Evolutionary conservation across 768 basidiomycete genomes (phyloP).

Genomic region (Dioszegia crocea): DNA sequence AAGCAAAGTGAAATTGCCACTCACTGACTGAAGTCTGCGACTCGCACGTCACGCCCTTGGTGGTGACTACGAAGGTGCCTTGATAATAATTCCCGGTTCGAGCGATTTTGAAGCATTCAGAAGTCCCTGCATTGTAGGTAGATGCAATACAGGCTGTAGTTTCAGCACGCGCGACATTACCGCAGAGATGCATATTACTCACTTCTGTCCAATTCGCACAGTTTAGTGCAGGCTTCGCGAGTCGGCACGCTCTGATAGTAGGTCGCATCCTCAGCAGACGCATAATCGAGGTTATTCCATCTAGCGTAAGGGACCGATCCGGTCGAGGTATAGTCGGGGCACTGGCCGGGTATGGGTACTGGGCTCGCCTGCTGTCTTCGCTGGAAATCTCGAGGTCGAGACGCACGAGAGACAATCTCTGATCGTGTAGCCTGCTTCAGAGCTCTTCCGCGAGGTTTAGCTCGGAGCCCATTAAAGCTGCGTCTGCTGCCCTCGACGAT

Average conservation of each 20-base stretch:
- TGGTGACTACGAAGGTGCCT: background rate
- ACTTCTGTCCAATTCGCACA: background rate
- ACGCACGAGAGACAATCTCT: background rate
- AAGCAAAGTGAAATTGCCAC: too few species aligned
- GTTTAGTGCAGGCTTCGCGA: background rate
- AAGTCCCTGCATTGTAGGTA: background rate
- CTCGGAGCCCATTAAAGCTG: too few species aligned
- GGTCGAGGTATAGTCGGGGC: background rate
- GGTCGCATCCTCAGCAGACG: background rate
- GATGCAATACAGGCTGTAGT: background rate
- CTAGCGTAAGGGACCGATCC: background rate
- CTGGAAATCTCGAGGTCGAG: background rate
- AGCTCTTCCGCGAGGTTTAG: too few species aligned
- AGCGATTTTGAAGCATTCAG: background rate
- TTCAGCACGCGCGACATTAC: background rate
- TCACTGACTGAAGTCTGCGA: background rate
- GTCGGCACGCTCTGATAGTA: background rate
- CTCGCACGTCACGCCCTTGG: background rate
- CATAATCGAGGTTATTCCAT: background rate
- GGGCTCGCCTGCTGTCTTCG: background rate
- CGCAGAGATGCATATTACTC: background rate
- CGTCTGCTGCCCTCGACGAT: too few species aligned
- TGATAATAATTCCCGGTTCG: background rate
- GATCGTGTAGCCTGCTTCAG: conserved; percentile 1
- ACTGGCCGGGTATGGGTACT: background rate